These are phyloP conservation scores for Sextonia rubra DNA, from an alignment of 164 flowering plant genomes.

Conservation along the genomic window DNA sequence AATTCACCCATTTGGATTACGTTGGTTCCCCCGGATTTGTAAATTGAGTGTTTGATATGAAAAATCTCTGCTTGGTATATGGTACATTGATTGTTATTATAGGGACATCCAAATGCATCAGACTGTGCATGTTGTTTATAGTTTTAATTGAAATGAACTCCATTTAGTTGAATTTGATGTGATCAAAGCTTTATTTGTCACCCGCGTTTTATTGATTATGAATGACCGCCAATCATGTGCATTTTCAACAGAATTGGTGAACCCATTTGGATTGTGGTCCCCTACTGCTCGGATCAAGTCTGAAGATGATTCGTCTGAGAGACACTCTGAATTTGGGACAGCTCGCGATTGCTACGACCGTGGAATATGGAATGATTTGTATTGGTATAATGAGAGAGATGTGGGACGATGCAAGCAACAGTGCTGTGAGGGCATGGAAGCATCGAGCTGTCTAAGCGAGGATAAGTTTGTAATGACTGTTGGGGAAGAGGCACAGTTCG, in stretches of 20 bases:
- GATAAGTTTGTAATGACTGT: slow-evolving; percentile 69
- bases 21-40: not conserved
- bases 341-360: slow-evolving; percentile 79
- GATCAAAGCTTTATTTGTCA: not conserved
- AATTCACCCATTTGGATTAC: not conserved
- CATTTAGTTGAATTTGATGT: not conserved
- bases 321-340: slow-evolving; percentile 74
- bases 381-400: slow-evolving; percentile 64
- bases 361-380: slow-evolving; percentile 55
- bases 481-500: slow-evolving; percentile 27
- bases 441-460: slow-evolving; percentile 51
- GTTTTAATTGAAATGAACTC: not conserved
- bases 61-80: no score
- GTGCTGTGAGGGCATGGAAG: slow-evolving; percentile 35
- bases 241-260: slow-evolving; percentile 53
- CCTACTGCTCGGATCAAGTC: slow-evolving; percentile 33
- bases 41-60: no score
- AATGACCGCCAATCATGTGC: not conserved
- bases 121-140: not conserved
- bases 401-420: slow-evolving; percentile 47
- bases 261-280: slow-evolving; percentile 70
- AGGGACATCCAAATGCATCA: no score
- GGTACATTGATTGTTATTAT: no score
- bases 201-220: not conserved
- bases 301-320: slow-evolving; percentile 60